phyloP scores from a whole-genome alignment of 1,284 basidiomycete species.

The Cryptococcus maquisensis region DNA sequence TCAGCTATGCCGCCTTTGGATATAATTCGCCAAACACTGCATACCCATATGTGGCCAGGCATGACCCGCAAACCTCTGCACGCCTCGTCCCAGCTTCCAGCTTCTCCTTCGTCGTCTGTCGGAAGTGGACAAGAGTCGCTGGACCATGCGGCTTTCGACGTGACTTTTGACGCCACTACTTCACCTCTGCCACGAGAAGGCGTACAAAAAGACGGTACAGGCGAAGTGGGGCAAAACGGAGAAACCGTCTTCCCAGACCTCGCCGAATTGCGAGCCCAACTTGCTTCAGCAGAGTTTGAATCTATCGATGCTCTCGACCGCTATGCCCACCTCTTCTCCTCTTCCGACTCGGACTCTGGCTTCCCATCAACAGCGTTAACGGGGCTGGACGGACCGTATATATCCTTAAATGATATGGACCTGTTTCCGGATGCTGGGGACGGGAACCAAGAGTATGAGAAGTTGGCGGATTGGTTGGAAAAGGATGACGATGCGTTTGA shows the following conservation, averaged over 20 bases:
- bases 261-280: conserved; percentile 15
- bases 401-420: conserved; percentile 3
- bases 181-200: not conserved
- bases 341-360: not conserved
- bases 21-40: conserved; percentile 37
- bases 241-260: conserved; percentile 13
- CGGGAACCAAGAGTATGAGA: conserved; percentile 30
- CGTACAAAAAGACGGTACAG: not conserved
- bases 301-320: conserved; percentile 1
- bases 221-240: not conserved
- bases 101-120: not conserved
- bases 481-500: conserved; percentile 14
- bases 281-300: conserved; percentile 7
- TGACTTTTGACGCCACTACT: not conserved
- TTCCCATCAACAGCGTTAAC: not conserved
- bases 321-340: not conserved
- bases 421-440: conserved; percentile 16
- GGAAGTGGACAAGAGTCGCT: not conserved
- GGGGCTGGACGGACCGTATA: not conserved
- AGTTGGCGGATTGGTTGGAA: conserved; percentile 38
- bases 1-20: conserved; percentile 35
- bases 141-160: not conserved
- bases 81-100: conserved; percentile 4
- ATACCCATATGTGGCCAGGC: conserved; percentile 45
- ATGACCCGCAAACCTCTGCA: conserved; percentile 28